Percentiles rank a stretch among this genome's conserved stretches.
phyloP scores from a whole-genome alignment of 352 stramenopile genomes.

The Phytophthora melonis region DNA sequence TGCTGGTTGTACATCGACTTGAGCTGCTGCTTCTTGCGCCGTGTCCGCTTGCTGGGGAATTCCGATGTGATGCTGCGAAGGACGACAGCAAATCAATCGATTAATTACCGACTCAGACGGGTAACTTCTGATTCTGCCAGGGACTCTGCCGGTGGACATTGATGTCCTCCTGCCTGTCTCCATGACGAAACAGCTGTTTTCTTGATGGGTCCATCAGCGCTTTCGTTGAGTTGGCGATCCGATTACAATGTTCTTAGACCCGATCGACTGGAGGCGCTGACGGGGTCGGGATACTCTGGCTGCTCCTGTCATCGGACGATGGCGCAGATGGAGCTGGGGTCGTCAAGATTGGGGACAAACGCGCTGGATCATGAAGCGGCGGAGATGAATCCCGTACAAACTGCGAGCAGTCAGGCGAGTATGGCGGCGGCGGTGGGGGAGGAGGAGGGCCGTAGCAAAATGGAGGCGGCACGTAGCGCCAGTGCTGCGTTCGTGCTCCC shows the following conservation, averaged over 20 bases:
- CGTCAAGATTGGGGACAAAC: background rate
- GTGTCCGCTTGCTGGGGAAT: slow-evolving; percentile 18
- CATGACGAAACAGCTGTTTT: background rate
- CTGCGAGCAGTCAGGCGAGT: slow-evolving; percentile 5
- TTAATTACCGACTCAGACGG: slow-evolving; percentile 25
- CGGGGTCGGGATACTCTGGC: background rate
- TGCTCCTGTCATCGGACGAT: background rate
- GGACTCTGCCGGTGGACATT: no score
- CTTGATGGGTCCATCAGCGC: background rate
- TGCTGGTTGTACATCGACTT: slow-evolving; percentile 34
- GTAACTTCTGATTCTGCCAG: slow-evolving; percentile 26
- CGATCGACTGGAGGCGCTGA: slow-evolving; percentile 8
- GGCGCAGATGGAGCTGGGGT: slow-evolving; percentile 3
- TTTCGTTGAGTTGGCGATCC: background rate
- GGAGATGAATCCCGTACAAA: background rate
- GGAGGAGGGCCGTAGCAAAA: slow-evolving; percentile 12
- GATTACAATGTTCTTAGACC: background rate
- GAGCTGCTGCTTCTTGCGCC: background rate
- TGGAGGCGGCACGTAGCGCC: slow-evolving; percentile 8
- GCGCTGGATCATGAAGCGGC: background rate
- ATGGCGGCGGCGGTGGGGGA: slow-evolving; percentile 3
- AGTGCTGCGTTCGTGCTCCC: background rate
- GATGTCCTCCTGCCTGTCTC: no score
- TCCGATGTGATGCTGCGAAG: slow-evolving; percentile 22
- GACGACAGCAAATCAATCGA: slow-evolving; percentile 31